Evolutionary conservation across 495 filamentous ascomycete genomes (phyloP).

Genomic region (Neurospora sp.): DNA sequence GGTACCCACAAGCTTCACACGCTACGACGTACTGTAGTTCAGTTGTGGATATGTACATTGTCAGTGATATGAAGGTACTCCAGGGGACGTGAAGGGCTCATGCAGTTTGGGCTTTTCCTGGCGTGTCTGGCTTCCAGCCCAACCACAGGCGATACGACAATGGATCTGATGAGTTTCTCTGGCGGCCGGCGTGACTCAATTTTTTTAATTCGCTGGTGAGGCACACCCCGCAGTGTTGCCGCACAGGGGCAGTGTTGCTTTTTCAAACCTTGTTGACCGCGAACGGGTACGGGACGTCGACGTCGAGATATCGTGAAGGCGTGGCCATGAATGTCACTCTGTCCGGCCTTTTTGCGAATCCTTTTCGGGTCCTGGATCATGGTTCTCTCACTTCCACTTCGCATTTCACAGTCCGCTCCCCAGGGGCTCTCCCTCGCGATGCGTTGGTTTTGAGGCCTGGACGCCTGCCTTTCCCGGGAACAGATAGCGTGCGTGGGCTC

Average conservation of each 20-base stretch:
- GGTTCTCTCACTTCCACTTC: not conserved
- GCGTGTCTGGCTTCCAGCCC: slow-evolving; percentile 15
- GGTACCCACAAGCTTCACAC: not conserved
- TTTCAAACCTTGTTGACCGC: not conserved
- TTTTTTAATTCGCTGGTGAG: not conserved
- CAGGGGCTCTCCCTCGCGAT: not conserved
- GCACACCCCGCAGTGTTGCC: not conserved
- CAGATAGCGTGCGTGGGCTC: not conserved
- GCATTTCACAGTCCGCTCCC: not conserved
- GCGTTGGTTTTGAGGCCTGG: not conserved
- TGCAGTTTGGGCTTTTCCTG: slow-evolving; percentile 11
- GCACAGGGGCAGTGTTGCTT: not conserved
- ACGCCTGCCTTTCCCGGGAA: not conserved
- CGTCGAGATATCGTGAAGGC: not conserved
- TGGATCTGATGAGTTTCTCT: not conserved
- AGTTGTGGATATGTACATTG: not conserved
- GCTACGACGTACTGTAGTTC: not conserved
- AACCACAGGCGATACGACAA: slow-evolving; percentile 11
- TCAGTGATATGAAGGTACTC: not conserved
- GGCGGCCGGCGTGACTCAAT: slow-evolving; percentile 10
- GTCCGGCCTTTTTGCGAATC: not conserved
- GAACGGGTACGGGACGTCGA: not conserved
- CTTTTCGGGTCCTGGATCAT: not conserved
- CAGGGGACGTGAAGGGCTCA: not conserved
- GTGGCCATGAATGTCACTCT: not conserved